Base-by-base conservation (phyloP, 1,284 basidiomycete genomes). In the Meripilus lineatus region DNA sequence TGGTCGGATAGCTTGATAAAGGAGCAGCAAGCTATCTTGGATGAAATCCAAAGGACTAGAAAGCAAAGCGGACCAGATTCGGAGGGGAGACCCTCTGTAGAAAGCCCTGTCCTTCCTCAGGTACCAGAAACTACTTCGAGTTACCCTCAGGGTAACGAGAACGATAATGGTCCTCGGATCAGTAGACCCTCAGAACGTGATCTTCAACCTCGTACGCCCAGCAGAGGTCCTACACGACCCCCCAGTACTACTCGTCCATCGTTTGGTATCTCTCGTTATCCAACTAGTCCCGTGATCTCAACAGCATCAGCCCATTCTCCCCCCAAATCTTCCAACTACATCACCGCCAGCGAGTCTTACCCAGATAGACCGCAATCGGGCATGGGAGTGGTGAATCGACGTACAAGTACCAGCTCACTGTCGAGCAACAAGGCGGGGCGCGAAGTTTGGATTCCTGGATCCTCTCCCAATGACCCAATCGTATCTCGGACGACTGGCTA, bases 21-120 rank as follows among this genome's bases (percentile, higher is more conserved):
- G 47, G 57, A 62, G 46, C 64, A 66, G 51, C 57, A 63, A 40
- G 58, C 54, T 14, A 59, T 65, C 37, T 50, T 60, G 48, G 58
- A 62, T 33, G 52, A 49, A 38, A 57, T 64, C 24, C 50, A 63
- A 53, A 53, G 52, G 47, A 43, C 22, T 17, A 30, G 33, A 30
- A 37, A 17, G 35, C 22, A 23, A 14, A 38, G 36, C 26, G 43
- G 30, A 35, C 44, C 50, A 37, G 22, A 46, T 26, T 38, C 50
- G 22, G 44, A 48, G 40, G 46, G 34, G 22, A 44, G 39, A 14
- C 51, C 34, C 11, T 44, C 42, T 32, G 39, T n/a, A n/a, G n/a
- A 35, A 24, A 4, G 4, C 17, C 30, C n/a, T 33, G 28, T 34
- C 17, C 13, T 14, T 21, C 25, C 28, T 8, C 28, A 35, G 42